phyloP scores from a whole-genome alignment of 352 stramenopile species.

The Globisporangium middletonii region DNA sequence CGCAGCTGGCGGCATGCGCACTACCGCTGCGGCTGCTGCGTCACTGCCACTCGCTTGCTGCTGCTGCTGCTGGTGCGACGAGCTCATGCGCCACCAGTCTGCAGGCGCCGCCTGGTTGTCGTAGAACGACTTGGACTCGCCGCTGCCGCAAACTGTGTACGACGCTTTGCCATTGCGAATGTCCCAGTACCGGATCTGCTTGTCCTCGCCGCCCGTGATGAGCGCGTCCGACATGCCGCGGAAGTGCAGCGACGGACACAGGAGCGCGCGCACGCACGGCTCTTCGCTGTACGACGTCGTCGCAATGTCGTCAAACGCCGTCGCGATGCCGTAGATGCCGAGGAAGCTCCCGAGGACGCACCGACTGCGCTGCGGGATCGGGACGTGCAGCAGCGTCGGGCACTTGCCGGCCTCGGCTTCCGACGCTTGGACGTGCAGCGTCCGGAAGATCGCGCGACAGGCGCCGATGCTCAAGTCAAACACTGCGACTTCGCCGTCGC shows the following conservation, averaged over 20 bases:
- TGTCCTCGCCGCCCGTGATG: conserved; percentile 93
- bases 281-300: conserved; percentile 67
- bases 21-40: conserved; percentile 11
- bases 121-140: conserved; percentile 83
- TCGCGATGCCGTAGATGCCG: conserved; percentile 76
- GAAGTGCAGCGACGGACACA: conserved; percentile 87
- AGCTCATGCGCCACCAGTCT: conserved; percentile 84
- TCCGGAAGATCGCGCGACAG: conserved; percentile 91
- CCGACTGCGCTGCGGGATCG: conserved; percentile 67
- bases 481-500: conserved; percentile 89
- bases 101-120: conserved; percentile 69
- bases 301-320: conserved; percentile 79
- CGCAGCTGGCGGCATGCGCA: conserved; percentile 13
- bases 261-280: conserved; percentile 78
- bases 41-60: conserved; percentile 18
- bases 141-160: conserved; percentile 90
- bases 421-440: conserved; percentile 67
- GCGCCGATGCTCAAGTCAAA: conserved; percentile 86
- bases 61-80: conserved; percentile 23
- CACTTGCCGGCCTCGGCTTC: conserved; percentile 74
- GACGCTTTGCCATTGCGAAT: conserved; percentile 91
- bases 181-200: conserved; percentile 97
- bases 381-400: conserved; percentile 65
- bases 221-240: conserved; percentile 77
- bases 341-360: conserved; percentile 72